These are phyloP conservation scores for Colletotrichum spaethianum DNA, from an alignment of 2,329 filamentous ascomycete genomes.

Conservation along the genomic window DNA sequence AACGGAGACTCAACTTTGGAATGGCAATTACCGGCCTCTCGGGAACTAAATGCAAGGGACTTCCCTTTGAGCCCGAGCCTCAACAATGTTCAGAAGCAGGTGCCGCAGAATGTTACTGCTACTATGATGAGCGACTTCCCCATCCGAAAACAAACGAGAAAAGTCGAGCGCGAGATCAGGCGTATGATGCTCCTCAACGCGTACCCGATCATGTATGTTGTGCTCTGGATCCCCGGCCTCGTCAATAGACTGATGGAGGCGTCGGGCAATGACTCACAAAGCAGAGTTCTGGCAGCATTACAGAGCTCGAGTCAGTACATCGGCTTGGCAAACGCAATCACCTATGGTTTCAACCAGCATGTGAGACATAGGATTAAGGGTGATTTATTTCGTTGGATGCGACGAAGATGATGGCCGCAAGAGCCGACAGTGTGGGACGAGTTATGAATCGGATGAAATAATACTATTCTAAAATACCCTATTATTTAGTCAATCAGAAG, in stretches of 20 bases:
- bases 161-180: slow-evolving; percentile 46
- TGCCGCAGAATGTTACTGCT: slow-evolving; percentile 10
- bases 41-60: slow-evolving; percentile 19
- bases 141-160: slow-evolving; percentile 41
- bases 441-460: slow-evolving; percentile 33
- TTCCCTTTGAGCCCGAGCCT: slow-evolving; percentile 29
- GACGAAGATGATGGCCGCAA: background rate
- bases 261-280: slow-evolving; percentile 41
- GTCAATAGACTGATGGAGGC: slow-evolving; percentile 51
- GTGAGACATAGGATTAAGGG: slow-evolving; percentile 41
- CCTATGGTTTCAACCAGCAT: slow-evolving; percentile 55
- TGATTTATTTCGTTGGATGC: slow-evolving; percentile 30
- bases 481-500: slow-evolving; percentile 25
- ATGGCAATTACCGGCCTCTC: slow-evolving; percentile 11
- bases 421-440: slow-evolving; percentile 11
- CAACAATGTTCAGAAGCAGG: slow-evolving; percentile 2
- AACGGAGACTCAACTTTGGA: slow-evolving; percentile 21
- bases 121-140: slow-evolving; percentile 43
- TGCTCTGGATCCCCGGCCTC: slow-evolving; percentile 57
- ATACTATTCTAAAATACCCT: slow-evolving; percentile 38
- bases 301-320: slow-evolving; percentile 55
- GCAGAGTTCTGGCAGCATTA: slow-evolving; percentile 46
- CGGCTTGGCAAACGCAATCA: slow-evolving; percentile 54
- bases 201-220: slow-evolving; percentile 54
- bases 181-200: slow-evolving; percentile 54